Evolutionary conservation across 108 stramenopile genomes (phyloP), one percentile per base, ranked within the genome.

Genomic region (Cylindrotheca closterium): DNA sequence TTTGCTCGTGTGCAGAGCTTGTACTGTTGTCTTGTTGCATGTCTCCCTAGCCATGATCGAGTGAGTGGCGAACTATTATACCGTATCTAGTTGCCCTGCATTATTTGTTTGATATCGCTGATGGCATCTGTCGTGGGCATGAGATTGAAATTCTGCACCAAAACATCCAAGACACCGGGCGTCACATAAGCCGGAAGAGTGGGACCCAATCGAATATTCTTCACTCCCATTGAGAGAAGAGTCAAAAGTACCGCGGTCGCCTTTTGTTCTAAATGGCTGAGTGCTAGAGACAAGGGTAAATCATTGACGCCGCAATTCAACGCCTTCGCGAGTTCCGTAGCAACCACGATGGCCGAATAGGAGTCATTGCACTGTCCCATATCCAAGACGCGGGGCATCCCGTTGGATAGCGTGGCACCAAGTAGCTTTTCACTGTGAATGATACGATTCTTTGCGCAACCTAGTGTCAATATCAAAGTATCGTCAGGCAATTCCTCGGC

Each of bases 281-380:
- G 18, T 22, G 79, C 79, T 60, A 83, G 68, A 32, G 55, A 58
- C 24, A 92, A 60, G 0, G 92, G 92, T 59, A 93, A 80, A 57
- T 91, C 87, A 65, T 88, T 93, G 55, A 93, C 82, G 30, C 58
- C 58, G 52, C 81, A 83, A 37, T 80, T 60, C 49, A 88, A 59
- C 23, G 87, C 87, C 61, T 89, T 87, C 24, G 92, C 89, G 22
- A 93, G 81, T 75, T 86, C 92, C 1, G 77, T 76, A 8, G 92
- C 92, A 42, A 93, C 85, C 23, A 85, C 82, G 5, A 93, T 75
- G 45, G 92, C 92, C 26, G 82, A 77, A 63, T 87, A 93, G 1
- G 79, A 52, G 65, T 93, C 92, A 50, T 93, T 93, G 68, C 92
- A 90, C 61, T 93, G 92, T 30, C 92, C 92, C 86, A 91, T 87